A percentile compares a stretch with the other conserved stretches of the same genome.
Conservation (phyloP, 768 basidiomycete species). For the Pulveroboletus sp. region DNA sequence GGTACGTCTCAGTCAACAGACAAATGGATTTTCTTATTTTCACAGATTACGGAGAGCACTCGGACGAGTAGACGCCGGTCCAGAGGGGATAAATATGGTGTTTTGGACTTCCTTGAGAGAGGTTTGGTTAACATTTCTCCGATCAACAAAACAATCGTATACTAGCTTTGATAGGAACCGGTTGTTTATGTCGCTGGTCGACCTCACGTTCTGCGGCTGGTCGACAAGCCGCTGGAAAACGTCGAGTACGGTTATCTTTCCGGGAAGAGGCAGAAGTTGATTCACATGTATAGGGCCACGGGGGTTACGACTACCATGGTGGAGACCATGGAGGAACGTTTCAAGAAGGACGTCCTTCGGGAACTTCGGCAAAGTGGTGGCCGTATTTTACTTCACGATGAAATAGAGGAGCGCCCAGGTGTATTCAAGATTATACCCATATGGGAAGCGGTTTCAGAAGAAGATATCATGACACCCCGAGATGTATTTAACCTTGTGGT, state of each 20-base stretch:
- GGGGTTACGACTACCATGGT: conserved; percentile 90
- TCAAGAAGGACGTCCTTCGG: conserved; percentile 84
- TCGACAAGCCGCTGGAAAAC: conserved; percentile 88
- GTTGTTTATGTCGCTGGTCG: conserved; percentile 86
- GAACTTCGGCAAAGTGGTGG: conserved; percentile 74
- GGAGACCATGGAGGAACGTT: conserved; percentile 83
- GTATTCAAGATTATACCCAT: conserved; percentile 88
- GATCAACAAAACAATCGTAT: not conserved
- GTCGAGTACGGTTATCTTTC: conserved; percentile 65
- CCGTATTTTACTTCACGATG: conserved; percentile 89
- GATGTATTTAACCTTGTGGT: conserved; percentile 77
- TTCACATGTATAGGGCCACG: conserved; percentile 61
- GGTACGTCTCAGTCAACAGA: conserved; percentile 29
- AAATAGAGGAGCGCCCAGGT: conserved; percentile 91
- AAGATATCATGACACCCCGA: conserved; percentile 84
- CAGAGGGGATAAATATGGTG: conserved; percentile 69
- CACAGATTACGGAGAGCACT: conserved; percentile 75
- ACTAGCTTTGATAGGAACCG: conserved; percentile 61
- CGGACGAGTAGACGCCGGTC: conserved; percentile 74
- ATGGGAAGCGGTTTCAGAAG: conserved; percentile 84
- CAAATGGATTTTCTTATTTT: not conserved
- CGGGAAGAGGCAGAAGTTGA: not conserved
- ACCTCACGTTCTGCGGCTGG: conserved; percentile 87
- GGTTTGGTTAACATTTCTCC: conserved; percentile 38
- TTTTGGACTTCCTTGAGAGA: conserved; percentile 97